phyloP scores from a whole-genome alignment of 768 basidiomycete species.

The Dentipellis sp. region DNA sequence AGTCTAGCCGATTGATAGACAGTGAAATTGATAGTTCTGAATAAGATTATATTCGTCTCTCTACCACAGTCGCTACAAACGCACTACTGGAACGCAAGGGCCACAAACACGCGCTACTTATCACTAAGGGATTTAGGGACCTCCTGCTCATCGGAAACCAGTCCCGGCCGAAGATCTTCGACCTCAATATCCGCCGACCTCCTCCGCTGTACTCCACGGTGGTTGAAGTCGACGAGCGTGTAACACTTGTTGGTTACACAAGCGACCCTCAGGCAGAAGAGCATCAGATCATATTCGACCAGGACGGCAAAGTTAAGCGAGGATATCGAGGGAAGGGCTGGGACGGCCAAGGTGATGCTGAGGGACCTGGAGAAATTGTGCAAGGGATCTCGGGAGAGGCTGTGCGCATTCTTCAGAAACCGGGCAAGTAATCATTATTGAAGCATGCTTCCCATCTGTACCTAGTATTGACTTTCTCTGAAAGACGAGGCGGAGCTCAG shows the following conservation, averaged over 20 bases:
- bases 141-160: constrained; percentile 92
- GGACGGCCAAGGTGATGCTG: constrained; percentile 60
- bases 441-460: background rate
- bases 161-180: constrained; percentile 90
- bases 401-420: constrained; percentile 70
- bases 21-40: background rate
- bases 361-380: constrained; percentile 76
- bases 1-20: background rate
- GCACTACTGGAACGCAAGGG: constrained; percentile 93
- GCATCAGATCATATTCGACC: constrained; percentile 70
- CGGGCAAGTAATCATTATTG: constrained; percentile 34
- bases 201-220: constrained; percentile 70
- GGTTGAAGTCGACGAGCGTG: constrained; percentile 80
- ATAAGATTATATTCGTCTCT: constrained; percentile 82
- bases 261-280: constrained; percentile 77
- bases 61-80: constrained; percentile 94
- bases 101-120: constrained; percentile 81
- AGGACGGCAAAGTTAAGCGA: constrained; percentile 52
- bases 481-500: constrained; percentile 46
- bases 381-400: constrained; percentile 83
- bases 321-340: constrained; percentile 74
- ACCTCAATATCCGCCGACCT: constrained; percentile 79
- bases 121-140: constrained; percentile 88
- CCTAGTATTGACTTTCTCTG: constrained; percentile 1
- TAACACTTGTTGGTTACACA: constrained; percentile 89